Evolutionary conservation across 345 rosid genomes (phyloP), one percentile per base, ranked within the genome.

Genomic region (rapeseed (Brassica napus)): DNA sequence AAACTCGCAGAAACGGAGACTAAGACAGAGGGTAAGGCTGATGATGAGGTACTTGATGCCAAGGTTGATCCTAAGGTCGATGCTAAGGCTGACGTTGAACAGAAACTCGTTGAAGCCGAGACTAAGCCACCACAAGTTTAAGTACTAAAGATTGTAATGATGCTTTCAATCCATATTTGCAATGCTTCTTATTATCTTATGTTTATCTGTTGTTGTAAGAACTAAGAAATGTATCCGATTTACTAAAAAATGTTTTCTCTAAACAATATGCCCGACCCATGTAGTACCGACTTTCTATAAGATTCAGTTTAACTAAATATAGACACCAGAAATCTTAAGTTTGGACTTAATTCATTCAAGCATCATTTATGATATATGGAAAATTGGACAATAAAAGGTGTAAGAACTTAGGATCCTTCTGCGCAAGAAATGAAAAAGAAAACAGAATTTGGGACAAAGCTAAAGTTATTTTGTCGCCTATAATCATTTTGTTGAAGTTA

Each of bases 71-170:
- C 57, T 52, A 52, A 52, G 55, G 16, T 47, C 55, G 55, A 14
- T 47, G 77, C 68, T 30, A 72, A 78, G 73, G 57, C 63, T 59
- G 77, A 42, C 37, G 82, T 61, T 68, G 74, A 73, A 68, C 69
- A 70, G 32, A 79, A 79, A 72, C 26, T 62, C 16, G 59, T 64
- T 21, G 74, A 77, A 72, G 70, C 57, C 4, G 67, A 76, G 69
- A 79, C 78, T 24, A 67, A 79, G 69, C 74, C 78, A 68, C 26
- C 82, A 8, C 69, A 59, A 28, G 82, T 62, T 79, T 79, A 73
- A 67, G 59, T 60, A 59, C 12, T 16, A 18, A 75, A 52, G 30
- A 35, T 64, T 59, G 58, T 15, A 76, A 64, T 5, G 69, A 55
- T 57, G 71, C 58, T 31, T 55, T 16, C 16, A 1, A 35, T 63